Evolutionary conservation across 2,329 filamentous ascomycete genomes (phyloP), one percentile per base, ranked within the genome.

Genomic region (Claviceps sp.): DNA sequence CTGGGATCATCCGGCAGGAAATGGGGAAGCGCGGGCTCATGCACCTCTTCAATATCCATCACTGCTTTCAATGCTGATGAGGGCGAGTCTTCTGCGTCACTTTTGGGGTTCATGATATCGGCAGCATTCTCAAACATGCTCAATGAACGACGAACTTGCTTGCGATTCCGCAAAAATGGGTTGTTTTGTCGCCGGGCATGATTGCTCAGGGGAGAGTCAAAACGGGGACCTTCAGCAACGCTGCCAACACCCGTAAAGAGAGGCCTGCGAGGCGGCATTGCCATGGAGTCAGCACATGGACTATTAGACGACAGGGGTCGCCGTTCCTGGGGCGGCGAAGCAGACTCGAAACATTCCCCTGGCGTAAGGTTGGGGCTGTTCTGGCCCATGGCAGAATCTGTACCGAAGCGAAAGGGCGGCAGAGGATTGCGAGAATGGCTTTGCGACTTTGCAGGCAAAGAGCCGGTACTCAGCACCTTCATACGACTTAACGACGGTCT

Each of bases 61-160:
- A 91, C 85, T 43, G 86, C 83, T 59, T 87, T 79, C 55, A 91
- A 71, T 53, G 66, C 60, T 4, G 66, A 64, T 11, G 65, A 51
- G 53, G 76, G 66, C 50, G 70, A 62, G 53, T 71, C 66, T 11
- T 78, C 78, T 45, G 81, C 79, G 57, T 84, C 67, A 2, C 64
- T 73, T 66, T 89, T 88, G 52, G 83, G 75, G 69, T 88, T 88
- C 72, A 95, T 86, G 51, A 96, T 76, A 64, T 97, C 93, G 58
- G 80, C 86, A 3, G 90, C 86, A 65, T 86, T 82, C 71, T 97
- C 91, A 69, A 95, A 98, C 93, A 98, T 98, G 77, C 93, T 97
- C 63, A 96, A 72, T 23, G 91, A 95, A 58, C 93, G 83, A 54
- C 93, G 83, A 63, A 91, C 91, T 66, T 93, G 87, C 64, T 95